A percentile compares a stretch with the other conserved stretches of the same genome.
Conservation (phyloP, 345 rosid genomes). For the Populus nigra region DNA sequence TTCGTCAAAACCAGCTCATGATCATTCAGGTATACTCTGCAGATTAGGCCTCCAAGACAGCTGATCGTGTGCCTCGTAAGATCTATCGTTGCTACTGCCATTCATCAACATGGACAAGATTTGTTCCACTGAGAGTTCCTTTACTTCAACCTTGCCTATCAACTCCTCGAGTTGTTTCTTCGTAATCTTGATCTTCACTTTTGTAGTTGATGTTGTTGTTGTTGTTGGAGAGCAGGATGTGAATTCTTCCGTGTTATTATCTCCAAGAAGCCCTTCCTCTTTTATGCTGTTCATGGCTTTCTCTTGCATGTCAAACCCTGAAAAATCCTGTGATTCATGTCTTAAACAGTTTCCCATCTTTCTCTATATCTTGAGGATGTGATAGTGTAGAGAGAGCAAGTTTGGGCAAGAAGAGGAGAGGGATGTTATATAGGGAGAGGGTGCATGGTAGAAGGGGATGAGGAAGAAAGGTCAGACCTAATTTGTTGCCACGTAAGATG, state of each 20-base stretch:
- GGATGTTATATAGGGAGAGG: not conserved
- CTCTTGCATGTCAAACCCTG: not conserved
- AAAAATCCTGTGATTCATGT: slow-evolving; percentile 22
- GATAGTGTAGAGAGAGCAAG: slow-evolving; percentile 1
- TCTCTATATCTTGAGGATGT: not conserved
- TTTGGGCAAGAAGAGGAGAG: not conserved
- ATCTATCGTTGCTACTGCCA: not conserved
- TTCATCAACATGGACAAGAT: slow-evolving; percentile 37
- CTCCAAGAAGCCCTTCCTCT: slow-evolving; percentile 17
- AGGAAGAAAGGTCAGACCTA: slow-evolving; percentile 34
- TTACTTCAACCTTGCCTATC: slow-evolving; percentile 39
- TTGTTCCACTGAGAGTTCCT: slow-evolving; percentile 41
- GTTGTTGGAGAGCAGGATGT: slow-evolving; percentile 7
- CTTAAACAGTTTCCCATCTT: slow-evolving; percentile 53
- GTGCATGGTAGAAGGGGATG: not conserved
- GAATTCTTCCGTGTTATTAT: not conserved
- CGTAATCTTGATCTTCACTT: slow-evolving; percentile 54
- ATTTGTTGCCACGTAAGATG: slow-evolving; percentile 37
- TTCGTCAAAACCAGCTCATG: not conserved
- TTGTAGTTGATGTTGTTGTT: slow-evolving; percentile 4
- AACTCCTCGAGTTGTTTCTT: slow-evolving; percentile 55
- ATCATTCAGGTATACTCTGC: slow-evolving; percentile 60
- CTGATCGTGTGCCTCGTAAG: slow-evolving; percentile 21
- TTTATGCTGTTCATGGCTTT: not conserved
- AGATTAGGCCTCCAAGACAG: slow-evolving; percentile 59